Evolutionary conservation across 1,284 basidiomycete species (phyloP).

Genomic region (Lentinula novae-zelandiae): DNA sequence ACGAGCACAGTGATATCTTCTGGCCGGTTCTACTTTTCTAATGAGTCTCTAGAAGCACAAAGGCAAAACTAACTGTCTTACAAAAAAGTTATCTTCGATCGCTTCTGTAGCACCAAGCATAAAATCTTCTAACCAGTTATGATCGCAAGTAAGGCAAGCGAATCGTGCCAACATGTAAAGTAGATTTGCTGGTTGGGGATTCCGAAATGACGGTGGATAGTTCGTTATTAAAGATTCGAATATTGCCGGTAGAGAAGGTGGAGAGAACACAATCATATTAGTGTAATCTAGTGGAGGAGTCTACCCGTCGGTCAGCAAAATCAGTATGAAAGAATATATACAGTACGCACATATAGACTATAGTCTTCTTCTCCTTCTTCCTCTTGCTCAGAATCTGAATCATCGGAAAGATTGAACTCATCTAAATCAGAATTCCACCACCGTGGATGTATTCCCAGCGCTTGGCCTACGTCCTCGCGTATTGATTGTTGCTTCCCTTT

Average conservation of each 20-base stretch:
- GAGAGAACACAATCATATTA: constrained; percentile 90
- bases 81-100: constrained; percentile 91
- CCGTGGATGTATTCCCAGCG: constrained; percentile 49
- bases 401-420: constrained; percentile 16
- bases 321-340: background rate
- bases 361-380: constrained; percentile 52
- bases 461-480: constrained; percentile 50
- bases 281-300: constrained; percentile 71
- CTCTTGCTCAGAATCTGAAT: constrained; percentile 39
- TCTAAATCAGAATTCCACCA: constrained; percentile 59
- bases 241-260: constrained; percentile 69
- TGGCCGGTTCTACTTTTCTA: constrained; percentile 55
- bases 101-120: constrained; percentile 87
- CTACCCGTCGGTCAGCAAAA: constrained; percentile 31
- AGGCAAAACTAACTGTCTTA: constrained; percentile 38
- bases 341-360: constrained; percentile 47
- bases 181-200: constrained; percentile 79
- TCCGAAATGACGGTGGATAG: constrained; percentile 60
- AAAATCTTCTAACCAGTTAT: constrained; percentile 88
- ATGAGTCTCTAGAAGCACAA: background rate
- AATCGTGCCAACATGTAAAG: constrained; percentile 86
- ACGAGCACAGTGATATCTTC: constrained; percentile 86
- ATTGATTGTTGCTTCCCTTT: constrained; percentile 48
- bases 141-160: constrained; percentile 81
- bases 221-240: constrained; percentile 80